Conservation (phyloP, 176 grass and related monocot genomes). For the Typha latifolia region DNA sequence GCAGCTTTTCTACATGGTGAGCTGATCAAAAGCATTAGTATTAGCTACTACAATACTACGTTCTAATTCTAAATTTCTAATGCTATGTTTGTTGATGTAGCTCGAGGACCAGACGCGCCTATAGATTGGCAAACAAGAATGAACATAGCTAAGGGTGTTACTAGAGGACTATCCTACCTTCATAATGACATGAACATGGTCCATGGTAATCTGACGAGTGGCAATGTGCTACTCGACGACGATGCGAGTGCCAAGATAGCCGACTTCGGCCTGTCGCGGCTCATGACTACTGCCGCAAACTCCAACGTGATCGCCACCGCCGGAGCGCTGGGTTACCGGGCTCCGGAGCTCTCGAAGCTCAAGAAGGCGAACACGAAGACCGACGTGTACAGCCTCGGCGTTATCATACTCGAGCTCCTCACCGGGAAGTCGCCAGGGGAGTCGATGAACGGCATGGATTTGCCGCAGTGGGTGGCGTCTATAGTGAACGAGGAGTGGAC, state of each 20-base stretch:
- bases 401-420: constrained; percentile 75
- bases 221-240: constrained; percentile 13
- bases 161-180: constrained; percentile 9
- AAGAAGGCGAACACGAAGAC: constrained; percentile 71
- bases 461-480: constrained; percentile 78
- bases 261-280: constrained; percentile 60
- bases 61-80: neutral
- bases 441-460: constrained; percentile 54
- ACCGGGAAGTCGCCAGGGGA: constrained; percentile 73
- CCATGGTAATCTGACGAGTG: constrained; percentile 17
- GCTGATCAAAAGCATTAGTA: constrained; percentile 1
- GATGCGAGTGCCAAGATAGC: neutral
- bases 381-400: constrained; percentile 85
- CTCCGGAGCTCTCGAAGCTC: constrained; percentile 74
- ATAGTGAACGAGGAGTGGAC: constrained; percentile 93
- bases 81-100: neutral
- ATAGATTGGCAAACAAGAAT: constrained; percentile 17
- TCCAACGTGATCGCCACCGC: constrained; percentile 57
- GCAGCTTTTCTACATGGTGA: constrained; percentile 49
- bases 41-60: neutral
- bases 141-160: constrained; percentile 19
- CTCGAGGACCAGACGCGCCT: constrained; percentile 4
- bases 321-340: constrained; percentile 52
- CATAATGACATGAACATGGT: constrained; percentile 12
- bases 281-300: constrained; percentile 63